Evolutionary conservation across 192 early-diverging fungal genomes (phyloP).

Genomic region (Phlyctochytrium arcticum): DNA sequence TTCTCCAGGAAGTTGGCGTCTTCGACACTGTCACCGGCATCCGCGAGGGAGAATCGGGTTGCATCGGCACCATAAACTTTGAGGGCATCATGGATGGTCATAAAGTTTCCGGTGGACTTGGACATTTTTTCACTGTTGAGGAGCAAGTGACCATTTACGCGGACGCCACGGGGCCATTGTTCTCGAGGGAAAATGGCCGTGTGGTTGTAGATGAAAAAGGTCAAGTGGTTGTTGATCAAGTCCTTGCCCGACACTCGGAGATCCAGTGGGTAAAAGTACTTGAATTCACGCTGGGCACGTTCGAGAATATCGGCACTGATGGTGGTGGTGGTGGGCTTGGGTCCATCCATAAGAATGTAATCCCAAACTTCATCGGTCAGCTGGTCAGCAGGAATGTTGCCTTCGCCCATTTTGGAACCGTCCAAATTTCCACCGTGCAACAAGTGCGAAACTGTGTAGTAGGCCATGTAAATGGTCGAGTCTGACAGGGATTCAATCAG

Average conservation of each 20-base stretch:
- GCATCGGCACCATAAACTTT: constrained; percentile 94
- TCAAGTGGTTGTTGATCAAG: constrained; percentile 95
- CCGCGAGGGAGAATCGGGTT: constrained; percentile 89
- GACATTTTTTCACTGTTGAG: constrained; percentile 97
- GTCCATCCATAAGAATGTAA: constrained; percentile 76
- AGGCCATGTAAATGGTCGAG: constrained; percentile 99
- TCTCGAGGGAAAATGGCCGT: constrained; percentile 88
- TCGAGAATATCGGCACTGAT: constrained; percentile 69
- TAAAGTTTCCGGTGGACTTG: constrained; percentile 95
- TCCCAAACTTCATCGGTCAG: constrained; percentile 93
- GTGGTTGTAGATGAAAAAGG: constrained; percentile 97
- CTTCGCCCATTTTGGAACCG: constrained; percentile 71
- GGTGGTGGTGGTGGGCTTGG: constrained; percentile 50
- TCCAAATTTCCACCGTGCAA: constrained; percentile 85
- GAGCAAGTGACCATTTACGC: constrained; percentile 92
- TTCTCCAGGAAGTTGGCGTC: constrained; percentile 98
- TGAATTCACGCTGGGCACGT: constrained; percentile 80
- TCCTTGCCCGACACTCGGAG: constrained; percentile 96
- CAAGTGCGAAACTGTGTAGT: constrained; percentile 94
- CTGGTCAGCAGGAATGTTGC: constrained; percentile 73
- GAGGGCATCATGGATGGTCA: constrained; percentile 76
- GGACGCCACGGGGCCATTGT: constrained; percentile 83
- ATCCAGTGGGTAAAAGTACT: constrained; percentile 98
- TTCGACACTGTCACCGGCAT: constrained; percentile 92
- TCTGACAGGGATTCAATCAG: constrained; percentile 96